phyloP scores from a whole-genome alignment of 2,329 filamentous ascomycete genomes.

The Calonectria crousiana region DNA sequence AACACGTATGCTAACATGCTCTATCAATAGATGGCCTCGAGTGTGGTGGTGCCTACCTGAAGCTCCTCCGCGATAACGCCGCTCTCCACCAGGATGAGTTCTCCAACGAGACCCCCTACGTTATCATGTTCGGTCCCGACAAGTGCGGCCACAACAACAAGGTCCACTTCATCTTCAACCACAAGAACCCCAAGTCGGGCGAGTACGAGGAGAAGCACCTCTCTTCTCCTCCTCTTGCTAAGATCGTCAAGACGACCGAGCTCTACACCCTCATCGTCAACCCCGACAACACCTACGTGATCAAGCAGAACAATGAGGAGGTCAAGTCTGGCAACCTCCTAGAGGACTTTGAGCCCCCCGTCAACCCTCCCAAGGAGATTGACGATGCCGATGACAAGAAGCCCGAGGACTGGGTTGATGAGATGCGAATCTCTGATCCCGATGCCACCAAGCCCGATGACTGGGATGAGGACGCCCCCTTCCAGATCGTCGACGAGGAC shows the following conservation, averaged over 20 bases:
- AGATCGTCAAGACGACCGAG: slow-evolving; percentile 90
- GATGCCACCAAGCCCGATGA: slow-evolving; percentile 97
- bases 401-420: slow-evolving; percentile 96
- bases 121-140: slow-evolving; percentile 99
- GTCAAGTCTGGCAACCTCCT: slow-evolving; percentile 91
- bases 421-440: slow-evolving; percentile 90
- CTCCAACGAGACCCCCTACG: slow-evolving; percentile 95
- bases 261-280: slow-evolving; percentile 98
- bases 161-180: slow-evolving; percentile 98
- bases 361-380: slow-evolving; percentile 96
- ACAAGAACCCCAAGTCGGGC: slow-evolving; percentile 99
- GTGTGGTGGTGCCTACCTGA: slow-evolving; percentile 98
- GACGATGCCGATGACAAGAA: slow-evolving; percentile 94
- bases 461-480: slow-evolving; percentile 99
- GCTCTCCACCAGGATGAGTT: slow-evolving; percentile 98
- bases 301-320: slow-evolving; percentile 90
- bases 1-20: slow-evolving; percentile 46
- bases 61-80: slow-evolving; percentile 98
- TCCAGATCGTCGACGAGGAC: slow-evolving; percentile 94
- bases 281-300: slow-evolving; percentile 94
- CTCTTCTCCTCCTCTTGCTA: slow-evolving; percentile 82
- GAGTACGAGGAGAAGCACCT: slow-evolving; percentile 99
- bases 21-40: slow-evolving; percentile 82
- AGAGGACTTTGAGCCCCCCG: slow-evolving; percentile 91
- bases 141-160: slow-evolving; percentile 99